Conservation (phyloP, 129 eudicot species). For the Helianthus tuberosus region DNA sequence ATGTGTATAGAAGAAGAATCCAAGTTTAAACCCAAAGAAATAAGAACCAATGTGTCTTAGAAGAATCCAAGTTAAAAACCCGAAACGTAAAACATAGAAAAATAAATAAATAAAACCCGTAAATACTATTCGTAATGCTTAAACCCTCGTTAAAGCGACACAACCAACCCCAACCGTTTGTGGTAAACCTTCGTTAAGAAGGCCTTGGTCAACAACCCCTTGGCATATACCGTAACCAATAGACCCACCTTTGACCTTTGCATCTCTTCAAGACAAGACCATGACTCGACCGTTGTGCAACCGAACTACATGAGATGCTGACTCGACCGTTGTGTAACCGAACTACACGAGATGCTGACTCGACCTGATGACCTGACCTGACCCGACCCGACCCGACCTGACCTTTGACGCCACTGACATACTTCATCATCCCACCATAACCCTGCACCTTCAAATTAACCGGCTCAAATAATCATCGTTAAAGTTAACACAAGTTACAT, state of each 20-base stretch:
- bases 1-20: no score
- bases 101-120: not conserved
- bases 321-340: conserved; percentile 38
- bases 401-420: conserved; percentile 42
- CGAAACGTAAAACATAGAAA: not conserved
- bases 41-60: not conserved
- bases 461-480: conserved; percentile 10
- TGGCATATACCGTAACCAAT: conserved; percentile 18
- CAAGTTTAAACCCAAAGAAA: no score
- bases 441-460: conserved; percentile 29
- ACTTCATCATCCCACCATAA: conserved; percentile 17
- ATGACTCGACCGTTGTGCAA: conserved; percentile 34
- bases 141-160: conserved; percentile 12
- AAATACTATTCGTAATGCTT: not conserved
- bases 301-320: conserved; percentile 44
- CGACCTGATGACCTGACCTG: conserved; percentile 38
- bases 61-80: not conserved
- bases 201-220: conserved; percentile 39
- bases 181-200: conserved; percentile 11
- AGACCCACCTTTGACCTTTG: conserved; percentile 31
- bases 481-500: not conserved
- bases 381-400: conserved; percentile 61
- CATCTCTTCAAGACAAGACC: conserved; percentile 28
- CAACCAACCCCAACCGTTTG: conserved; percentile 8
- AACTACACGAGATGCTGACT: conserved; percentile 46